Conservation (phyloP, 1,284 basidiomycete genomes). For the Cutaneotrichosporon cyanovorans region DNA sequence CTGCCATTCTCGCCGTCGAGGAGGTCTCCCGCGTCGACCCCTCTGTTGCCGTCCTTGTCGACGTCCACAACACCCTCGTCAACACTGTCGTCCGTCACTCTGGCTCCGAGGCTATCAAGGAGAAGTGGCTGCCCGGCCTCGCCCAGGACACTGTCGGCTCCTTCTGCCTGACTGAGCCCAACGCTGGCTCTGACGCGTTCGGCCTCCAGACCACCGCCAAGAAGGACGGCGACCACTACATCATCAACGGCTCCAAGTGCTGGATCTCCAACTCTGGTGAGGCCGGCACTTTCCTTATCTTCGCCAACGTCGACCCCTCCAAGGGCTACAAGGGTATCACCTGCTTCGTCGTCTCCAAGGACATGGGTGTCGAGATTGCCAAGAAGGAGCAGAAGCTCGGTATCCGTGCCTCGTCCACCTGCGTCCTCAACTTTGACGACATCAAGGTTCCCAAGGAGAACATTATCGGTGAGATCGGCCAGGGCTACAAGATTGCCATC, state of each 20-base stretch:
- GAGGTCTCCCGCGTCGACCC: conserved; percentile 95
- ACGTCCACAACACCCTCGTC: conserved; percentile 97
- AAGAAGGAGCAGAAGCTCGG: conserved; percentile 99
- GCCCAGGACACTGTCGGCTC: conserved; percentile 77
- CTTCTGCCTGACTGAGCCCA: conserved; percentile 90
- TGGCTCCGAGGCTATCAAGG: conserved; percentile 73
- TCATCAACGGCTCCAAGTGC: conserved; percentile 67
- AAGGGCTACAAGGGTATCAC: conserved; percentile 99
- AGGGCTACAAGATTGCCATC: conserved; percentile 97
- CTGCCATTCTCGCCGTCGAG: conserved; percentile 84
- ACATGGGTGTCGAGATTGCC: conserved; percentile 93
- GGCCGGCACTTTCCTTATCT: conserved; percentile 78
- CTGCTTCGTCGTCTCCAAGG: conserved; percentile 91
- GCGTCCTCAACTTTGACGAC: conserved; percentile 93
- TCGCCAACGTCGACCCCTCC: conserved; percentile 88
- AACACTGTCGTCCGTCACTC: conserved; percentile 90
- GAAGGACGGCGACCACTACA: conserved; percentile 53
- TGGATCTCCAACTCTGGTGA: conserved; percentile 99
- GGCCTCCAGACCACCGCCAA: conserved; percentile 87
- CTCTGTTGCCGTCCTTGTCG: conserved; percentile 90
- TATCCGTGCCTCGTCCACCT: conserved; percentile 94
- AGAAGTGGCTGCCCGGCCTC: conserved; percentile 81
- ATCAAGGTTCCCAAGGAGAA: conserved; percentile 87
- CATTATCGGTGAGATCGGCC: conserved; percentile 73
- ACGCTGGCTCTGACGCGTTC: conserved; percentile 93